These are phyloP conservation scores for Rhytidiadelphus loreus DNA, from an alignment of 225 moss, liverwort and hornwort species.

Conservation along the genomic window DNA sequence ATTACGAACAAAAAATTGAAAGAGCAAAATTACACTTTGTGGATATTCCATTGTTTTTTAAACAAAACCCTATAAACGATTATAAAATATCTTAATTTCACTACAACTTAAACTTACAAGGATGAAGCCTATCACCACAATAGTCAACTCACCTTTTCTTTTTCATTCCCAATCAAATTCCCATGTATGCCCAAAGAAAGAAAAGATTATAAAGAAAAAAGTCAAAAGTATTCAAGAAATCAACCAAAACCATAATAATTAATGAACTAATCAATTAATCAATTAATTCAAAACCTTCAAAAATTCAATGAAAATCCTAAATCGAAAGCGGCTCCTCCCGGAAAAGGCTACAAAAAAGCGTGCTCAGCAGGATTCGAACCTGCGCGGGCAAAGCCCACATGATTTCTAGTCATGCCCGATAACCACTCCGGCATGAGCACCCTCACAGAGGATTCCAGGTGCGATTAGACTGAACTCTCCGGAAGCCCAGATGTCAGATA, in stretches of 20 bases:
- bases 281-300: background rate
- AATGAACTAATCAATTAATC: no score
- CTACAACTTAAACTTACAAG: background rate
- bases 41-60: background rate
- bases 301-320: no score
- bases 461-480: no score
- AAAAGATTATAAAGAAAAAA: background rate
- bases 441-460: rapidly evolving
- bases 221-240: no score
- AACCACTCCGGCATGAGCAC: conserved; percentile 89
- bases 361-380: conserved; percentile 83
- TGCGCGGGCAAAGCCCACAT: conserved; percentile 81
- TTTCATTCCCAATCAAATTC: background rate
- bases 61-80: background rate
- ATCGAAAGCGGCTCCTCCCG: background rate
- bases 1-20: no score
- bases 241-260: background rate
- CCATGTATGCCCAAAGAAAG: background rate
- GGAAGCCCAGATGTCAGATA: rapidly evolving
- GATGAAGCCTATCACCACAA: background rate
- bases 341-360: no score
- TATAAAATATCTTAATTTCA: background rate
- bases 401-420: conserved; percentile 86
- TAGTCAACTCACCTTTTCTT: no score
- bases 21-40: background rate